phyloP scores from a whole-genome alignment of 1,139 yeast genomes.

The Tardiomyces blankii region DNA sequence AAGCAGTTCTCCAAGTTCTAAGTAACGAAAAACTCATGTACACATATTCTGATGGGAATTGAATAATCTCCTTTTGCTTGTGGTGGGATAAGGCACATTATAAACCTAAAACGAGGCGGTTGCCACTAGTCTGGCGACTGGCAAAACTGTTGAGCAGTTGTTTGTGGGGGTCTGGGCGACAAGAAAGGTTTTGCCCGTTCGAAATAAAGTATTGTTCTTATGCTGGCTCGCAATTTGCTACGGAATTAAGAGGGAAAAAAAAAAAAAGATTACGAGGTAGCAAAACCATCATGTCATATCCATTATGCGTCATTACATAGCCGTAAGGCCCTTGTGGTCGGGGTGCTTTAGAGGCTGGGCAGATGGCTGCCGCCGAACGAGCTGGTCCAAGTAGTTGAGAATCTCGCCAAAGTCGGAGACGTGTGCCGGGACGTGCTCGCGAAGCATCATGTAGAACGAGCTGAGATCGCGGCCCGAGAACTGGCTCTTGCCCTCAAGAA shows the following conservation, averaged over 20 bases:
- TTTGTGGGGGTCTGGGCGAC: no score
- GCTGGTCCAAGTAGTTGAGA: neutral
- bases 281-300: no score
- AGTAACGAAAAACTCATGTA: constrained; percentile 18
- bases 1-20: constrained; percentile 97
- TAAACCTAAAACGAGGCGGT: no score
- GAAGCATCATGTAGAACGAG: constrained; percentile 30
- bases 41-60: neutral
- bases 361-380: neutral
- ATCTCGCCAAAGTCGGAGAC: neutral
- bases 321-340: neutral
- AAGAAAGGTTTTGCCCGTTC: no score
- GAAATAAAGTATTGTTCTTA: no score
- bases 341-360: neutral
- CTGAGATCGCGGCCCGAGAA: constrained; percentile 32
- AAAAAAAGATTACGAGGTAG: no score
- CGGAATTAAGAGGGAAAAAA: no score
- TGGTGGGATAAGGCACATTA: no score
- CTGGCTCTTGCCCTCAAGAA: constrained; percentile 32
- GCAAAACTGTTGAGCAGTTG: no score
- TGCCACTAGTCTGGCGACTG: no score
- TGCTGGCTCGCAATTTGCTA: no score
- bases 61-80: neutral
- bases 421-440: constrained; percentile 1
- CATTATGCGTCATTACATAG: neutral